Base-by-base conservation (phyloP, 179 eudicot genomes). In the Pouteria campechiana region DNA sequence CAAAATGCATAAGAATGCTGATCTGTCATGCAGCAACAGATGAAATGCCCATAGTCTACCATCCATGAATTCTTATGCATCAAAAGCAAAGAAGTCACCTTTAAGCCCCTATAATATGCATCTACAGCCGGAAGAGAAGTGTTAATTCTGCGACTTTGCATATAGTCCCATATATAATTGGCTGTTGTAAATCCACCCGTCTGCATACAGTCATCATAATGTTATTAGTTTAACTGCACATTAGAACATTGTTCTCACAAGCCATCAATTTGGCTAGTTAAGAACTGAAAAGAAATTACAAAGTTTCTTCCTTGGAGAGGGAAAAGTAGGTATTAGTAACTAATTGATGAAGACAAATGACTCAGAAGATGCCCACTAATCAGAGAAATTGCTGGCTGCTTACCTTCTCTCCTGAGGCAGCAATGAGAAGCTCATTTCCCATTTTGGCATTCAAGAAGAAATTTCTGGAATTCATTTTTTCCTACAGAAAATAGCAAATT, bases 401-500 rank as follows among this genome's bases (percentile, higher is more conserved):
- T 48, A 81, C 98, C 87, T 79, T 81, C 82, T 90, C 98, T 54
- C 84, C 75, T 17, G 98, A 65, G 25, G 98, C 98, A 31, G 54
- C 55, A 17, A 71, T 65, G 16, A 90, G 87, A 60, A 90, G 95
- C 66, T 82, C 87, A 66, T 55, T 81, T 34, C 57, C 83, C 68
- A 51, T 51, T 74, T 36, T 74, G 0, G 66, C 48, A 54, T 12
- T 57, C 70, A 90, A 43, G 47, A 17, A 41, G 19, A 74, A 59
- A 52, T 55, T 52, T 69, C 71, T 63, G 3, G 81, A 24, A 35
- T 35, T 62, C 90, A 86, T 72, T n/a, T 66, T 57, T 32, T 64
- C 78, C 97, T 69, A 52, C 44, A 45, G 27, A 13, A 22, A 20
- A 27, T n/a, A n/a, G n/a, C n/a, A n/a, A n/a, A n/a, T n/a, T n/a